These are phyloP conservation scores for Aspergillus piperis DNA, from an alignment of 2,329 filamentous ascomycete genomes.

Conservation along the genomic window DNA sequence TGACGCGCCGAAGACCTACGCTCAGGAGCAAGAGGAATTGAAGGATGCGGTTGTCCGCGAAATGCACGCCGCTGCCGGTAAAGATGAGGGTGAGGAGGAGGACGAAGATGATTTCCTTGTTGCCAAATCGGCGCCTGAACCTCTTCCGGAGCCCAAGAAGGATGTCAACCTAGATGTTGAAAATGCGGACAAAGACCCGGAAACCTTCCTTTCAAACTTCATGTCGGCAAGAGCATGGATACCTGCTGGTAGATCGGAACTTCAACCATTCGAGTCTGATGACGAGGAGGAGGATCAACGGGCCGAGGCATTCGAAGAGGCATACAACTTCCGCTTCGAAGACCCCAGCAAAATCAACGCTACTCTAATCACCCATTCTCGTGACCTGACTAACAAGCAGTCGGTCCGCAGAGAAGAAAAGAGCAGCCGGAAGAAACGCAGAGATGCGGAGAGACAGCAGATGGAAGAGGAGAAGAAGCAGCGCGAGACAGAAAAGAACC, in stretches of 20 bases:
- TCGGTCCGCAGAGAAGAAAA: conserved; percentile 84
- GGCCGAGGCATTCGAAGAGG: conserved; percentile 85
- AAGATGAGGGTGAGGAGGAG: conserved; percentile 56
- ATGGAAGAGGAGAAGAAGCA: conserved; percentile 77
- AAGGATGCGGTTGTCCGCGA: conserved; percentile 77
- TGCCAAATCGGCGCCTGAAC: conserved; percentile 60
- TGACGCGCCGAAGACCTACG: conserved; percentile 68
- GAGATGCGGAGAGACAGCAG: conserved; percentile 74
- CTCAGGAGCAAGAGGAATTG: conserved; percentile 82
- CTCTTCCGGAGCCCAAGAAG: conserved; percentile 36
- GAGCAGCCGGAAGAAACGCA: conserved; percentile 72
- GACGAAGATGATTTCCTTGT: conserved; percentile 74
- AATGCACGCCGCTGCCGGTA: conserved; percentile 66
- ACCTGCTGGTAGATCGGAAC: conserved; percentile 64
- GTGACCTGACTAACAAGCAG: conserved; percentile 77
- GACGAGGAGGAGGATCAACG: conserved; percentile 73
- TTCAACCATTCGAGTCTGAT: conserved; percentile 87
- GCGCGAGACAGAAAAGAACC: conserved; percentile 76
- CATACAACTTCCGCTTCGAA: conserved; percentile 96
- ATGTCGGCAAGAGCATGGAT: conserved; percentile 91
- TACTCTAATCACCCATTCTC: conserved; percentile 81
- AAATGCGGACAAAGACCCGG: conserved; percentile 82
- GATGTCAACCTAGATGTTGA: conserved; percentile 67
- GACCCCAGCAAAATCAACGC: conserved; percentile 87
- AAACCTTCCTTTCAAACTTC: conserved; percentile 92